A percentile compares a stretch with the other conserved stretches of the same genome.
Evolutionary conservation across 176 grass and related monocot genomes (phyloP).

Genomic region (Triticum timopheevii): DNA sequence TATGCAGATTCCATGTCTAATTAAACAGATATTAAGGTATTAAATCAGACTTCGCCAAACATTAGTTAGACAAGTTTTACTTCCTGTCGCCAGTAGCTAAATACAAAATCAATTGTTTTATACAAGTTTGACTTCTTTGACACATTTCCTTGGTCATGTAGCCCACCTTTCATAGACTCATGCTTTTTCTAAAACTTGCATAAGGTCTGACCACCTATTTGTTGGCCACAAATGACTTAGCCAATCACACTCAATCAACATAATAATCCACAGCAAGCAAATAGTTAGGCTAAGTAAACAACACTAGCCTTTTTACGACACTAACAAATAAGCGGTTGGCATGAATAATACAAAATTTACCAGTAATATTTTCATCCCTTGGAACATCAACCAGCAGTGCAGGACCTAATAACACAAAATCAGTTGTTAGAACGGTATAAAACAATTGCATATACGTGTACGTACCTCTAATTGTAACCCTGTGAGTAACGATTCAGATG

Average conservation of each 20-base stretch:
- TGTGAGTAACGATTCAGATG: neutral
- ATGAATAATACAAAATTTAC: slow-evolving; percentile 9
- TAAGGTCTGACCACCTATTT: neutral
- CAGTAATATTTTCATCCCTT: slow-evolving; percentile 53
- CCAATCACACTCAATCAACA: neutral
- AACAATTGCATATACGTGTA: neutral
- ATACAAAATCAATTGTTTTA: too few relatives aligned
- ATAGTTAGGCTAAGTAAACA: neutral
- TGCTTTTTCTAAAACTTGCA: neutral
- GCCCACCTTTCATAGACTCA: neutral
- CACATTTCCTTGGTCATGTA: neutral
- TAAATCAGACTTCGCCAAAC: neutral
- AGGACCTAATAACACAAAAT: slow-evolving; percentile 24
- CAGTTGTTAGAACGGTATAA: neutral
- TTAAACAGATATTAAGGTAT: neutral
- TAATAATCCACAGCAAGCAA: neutral
- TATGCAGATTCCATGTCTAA: neutral
- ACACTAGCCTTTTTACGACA: neutral
- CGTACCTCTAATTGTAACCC: neutral
- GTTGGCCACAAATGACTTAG: neutral
- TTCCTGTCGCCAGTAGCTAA: neutral
- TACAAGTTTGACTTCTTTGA: neutral
- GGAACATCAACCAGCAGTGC: slow-evolving; percentile 54
- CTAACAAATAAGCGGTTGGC: neutral
- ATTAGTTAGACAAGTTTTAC: neutral